Evolutionary conservation across 169 alveolate genomes (phyloP).

Genomic region (Plasmodium billcollinsi): DNA sequence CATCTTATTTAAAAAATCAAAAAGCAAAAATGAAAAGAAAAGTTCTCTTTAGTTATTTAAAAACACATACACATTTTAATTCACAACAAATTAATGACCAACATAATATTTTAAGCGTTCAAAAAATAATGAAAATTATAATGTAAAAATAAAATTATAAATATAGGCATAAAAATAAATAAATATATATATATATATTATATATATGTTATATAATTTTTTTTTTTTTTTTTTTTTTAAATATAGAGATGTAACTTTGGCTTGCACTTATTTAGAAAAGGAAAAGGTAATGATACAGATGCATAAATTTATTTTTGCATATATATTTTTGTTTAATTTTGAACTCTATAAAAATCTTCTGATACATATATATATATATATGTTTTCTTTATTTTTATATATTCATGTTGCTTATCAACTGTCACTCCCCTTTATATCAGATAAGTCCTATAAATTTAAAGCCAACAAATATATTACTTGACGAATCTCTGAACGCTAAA

Average conservation of each 20-base stretch:
- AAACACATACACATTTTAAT: slow-evolving; percentile 18
- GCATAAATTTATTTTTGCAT: not conserved
- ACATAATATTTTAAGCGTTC: slow-evolving; percentile 19
- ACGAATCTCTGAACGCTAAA: slow-evolving; percentile 71
- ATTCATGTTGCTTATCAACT: not conserved
- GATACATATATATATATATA: not conserved
- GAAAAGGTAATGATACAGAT: slow-evolving; percentile 17
- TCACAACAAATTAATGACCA: slow-evolving; percentile 1
- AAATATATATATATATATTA: not conserved
- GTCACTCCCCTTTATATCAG: not conserved
- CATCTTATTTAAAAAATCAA: slow-evolving; percentile 28
- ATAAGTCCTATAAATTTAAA: slow-evolving; percentile 40
- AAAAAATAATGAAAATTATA: slow-evolving; percentile 53
- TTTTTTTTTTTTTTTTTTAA: slow-evolving; percentile 15
- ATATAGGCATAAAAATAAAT: not conserved
- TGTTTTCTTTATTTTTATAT: not conserved
- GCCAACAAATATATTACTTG: slow-evolving; percentile 75
- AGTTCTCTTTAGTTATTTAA: slow-evolving; percentile 45
- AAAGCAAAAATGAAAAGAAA: slow-evolving; percentile 56
- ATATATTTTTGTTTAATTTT: not conserved
- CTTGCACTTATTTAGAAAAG: slow-evolving; percentile 72
- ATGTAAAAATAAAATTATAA: slow-evolving; percentile 24
- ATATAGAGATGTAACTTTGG: slow-evolving; percentile 62
- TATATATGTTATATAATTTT: not conserved
- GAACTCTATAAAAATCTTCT: not conserved